Evolutionary conservation across 2,329 filamentous ascomycete species (phyloP), one percentile per base, ranked within the genome.

Genomic region (Alternaria sp.): DNA sequence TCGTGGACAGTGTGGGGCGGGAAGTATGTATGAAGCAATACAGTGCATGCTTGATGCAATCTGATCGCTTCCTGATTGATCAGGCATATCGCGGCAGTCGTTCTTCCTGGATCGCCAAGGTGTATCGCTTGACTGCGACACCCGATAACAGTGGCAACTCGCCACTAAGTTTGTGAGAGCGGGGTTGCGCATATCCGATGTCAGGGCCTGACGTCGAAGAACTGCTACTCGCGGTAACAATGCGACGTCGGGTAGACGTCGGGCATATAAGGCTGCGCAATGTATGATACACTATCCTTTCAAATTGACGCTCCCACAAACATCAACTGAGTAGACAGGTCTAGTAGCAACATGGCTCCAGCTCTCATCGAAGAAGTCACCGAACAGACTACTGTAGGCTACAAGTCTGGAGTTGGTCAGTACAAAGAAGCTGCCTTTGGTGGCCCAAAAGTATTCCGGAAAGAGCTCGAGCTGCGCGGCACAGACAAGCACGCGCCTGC

Each of bases 401-500:
- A 71, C 55, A 77, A 76, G 55, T 75, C 69, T n/a, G 75, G 75
- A 18, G 70, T 70, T 51, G 75, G 73, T 8, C 69, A 77, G 32
- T 75, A 76, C 58, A 72, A 83, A 62, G 81, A 83, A 59, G 80
- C 81, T 5, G 82, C 79, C 54, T 76, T 77, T 47, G 76, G 77
- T 61, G 78, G 79, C 11, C 79, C 80, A 1, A 77, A 76, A 41
- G 75, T 73, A 5, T 83, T 78, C 62, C 79, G 82, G 49, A 82
- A 83, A 61, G 84, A 86, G 0, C 75, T 79, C 5, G 86, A 88
- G 65, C 65, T 86, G 38, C 80, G 86, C 51, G 86, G 86, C 4
- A 84, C 82, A 11, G 81, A 74, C 3, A 85, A 82, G 61, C 81
- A 86, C 66, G 79, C 83, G 16, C 83, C 86, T 9, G 85, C 85